Conservation (phyloP, 192 early-diverging fungal species). For the Thamnidium elegans region DNA sequence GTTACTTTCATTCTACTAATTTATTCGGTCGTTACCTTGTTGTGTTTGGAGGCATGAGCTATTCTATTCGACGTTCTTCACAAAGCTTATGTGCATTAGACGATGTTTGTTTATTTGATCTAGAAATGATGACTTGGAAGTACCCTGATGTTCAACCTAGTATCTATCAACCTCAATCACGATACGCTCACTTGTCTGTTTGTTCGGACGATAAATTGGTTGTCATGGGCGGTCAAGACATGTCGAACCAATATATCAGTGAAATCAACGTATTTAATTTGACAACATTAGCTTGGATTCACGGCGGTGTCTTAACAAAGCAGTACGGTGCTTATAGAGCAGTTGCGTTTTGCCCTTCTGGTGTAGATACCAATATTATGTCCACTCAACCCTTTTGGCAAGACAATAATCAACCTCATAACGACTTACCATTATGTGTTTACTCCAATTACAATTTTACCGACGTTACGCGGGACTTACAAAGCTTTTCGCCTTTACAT, state of each 20-base stretch:
- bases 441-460: conserved; percentile 80
- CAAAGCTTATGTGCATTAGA: conserved; percentile 59
- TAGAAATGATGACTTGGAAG: conserved; percentile 53
- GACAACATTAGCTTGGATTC: conserved; percentile 54
- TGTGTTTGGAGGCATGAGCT: conserved; percentile 76
- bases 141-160: conserved; percentile 38
- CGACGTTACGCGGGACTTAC: conserved; percentile 65
- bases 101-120: conserved; percentile 64
- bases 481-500: conserved; percentile 52
- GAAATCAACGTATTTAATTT: conserved; percentile 71
- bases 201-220: conserved; percentile 55
- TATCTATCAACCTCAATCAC: conserved; percentile 52
- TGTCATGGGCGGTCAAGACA: conserved; percentile 71
- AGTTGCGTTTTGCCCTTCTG: conserved; percentile 46
- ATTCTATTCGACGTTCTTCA: conserved; percentile 38
- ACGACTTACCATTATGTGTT: conserved; percentile 41
- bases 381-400: background rate
- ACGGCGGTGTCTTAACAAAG: conserved; percentile 56
- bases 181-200: conserved; percentile 72
- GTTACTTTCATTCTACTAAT: conserved; percentile 74
- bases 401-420: background rate
- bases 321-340: conserved; percentile 73
- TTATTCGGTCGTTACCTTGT: conserved; percentile 57
- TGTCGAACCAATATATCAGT: conserved; percentile 67
- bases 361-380: conserved; percentile 6